A percentile compares a stretch with the other conserved stretches of the same genome.
These are phyloP conservation scores for Hirsutella thompsonii DNA, from an alignment of 2,329 filamentous ascomycete genomes.

Conservation along the genomic window DNA sequence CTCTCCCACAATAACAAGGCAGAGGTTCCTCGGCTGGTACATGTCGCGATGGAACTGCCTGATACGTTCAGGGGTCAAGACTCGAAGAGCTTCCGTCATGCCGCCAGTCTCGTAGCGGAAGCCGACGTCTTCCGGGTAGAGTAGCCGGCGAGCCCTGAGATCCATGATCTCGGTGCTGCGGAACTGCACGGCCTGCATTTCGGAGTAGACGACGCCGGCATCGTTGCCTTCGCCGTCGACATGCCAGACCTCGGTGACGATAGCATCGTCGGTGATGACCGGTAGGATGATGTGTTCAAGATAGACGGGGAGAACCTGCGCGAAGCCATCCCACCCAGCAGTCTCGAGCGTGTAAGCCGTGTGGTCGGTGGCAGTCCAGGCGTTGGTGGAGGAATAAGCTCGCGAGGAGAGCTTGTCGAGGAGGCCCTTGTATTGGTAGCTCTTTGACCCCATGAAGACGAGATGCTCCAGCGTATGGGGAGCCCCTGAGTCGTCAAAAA, in stretches of 20 bases:
- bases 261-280: slow-evolving; percentile 82
- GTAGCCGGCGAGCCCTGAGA: slow-evolving; percentile 59
- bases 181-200: slow-evolving; percentile 96
- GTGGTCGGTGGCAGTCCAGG: slow-evolving; percentile 93
- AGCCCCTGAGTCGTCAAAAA: slow-evolving; percentile 91
- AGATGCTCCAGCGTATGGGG: slow-evolving; percentile 78
- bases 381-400: slow-evolving; percentile 89
- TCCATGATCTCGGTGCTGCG: slow-evolving; percentile 78
- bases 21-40: slow-evolving; percentile 96
- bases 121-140: slow-evolving; percentile 82
- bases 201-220: slow-evolving; percentile 93
- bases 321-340: slow-evolving; percentile 93
- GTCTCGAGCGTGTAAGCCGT: slow-evolving; percentile 93
- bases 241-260: slow-evolving; percentile 93
- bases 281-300: slow-evolving; percentile 88
- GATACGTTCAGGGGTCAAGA: slow-evolving; percentile 78
- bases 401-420: slow-evolving; percentile 88
- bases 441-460: slow-evolving; percentile 83
- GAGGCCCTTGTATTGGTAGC: slow-evolving; percentile 87
- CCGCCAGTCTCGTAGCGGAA: slow-evolving; percentile 98
- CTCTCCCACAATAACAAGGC: slow-evolving; percentile 83
- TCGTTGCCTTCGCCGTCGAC: slow-evolving; percentile 88
- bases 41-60: slow-evolving; percentile 90
- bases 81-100: slow-evolving; percentile 82
- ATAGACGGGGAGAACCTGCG: slow-evolving; percentile 87